These are phyloP conservation scores for Puccinia triticina DNA, from an alignment of 1,284 basidiomycete species.

Conservation along the genomic window DNA sequence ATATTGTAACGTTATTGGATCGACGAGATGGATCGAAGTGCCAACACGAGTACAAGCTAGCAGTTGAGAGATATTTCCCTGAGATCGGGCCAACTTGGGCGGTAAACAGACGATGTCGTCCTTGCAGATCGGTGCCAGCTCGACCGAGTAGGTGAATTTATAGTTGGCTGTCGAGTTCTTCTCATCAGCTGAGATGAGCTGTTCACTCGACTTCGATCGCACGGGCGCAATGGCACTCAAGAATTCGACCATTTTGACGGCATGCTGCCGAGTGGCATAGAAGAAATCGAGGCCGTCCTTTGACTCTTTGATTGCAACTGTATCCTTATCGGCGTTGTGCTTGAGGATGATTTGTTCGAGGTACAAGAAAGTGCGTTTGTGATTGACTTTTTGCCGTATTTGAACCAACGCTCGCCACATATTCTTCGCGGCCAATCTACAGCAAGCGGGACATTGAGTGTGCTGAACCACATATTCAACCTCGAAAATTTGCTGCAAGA, in stretches of 20 bases:
- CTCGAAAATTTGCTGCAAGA: constrained; percentile 96
- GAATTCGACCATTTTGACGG: constrained; percentile 98
- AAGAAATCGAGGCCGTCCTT: constrained; percentile 96
- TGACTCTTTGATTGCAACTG: constrained; percentile 87
- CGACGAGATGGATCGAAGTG: constrained; percentile 86
- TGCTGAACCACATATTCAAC: constrained; percentile 94
- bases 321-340: constrained; percentile 95
- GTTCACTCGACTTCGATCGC: constrained; percentile 85
- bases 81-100: constrained; percentile 73
- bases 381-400: constrained; percentile 94
- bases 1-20: constrained; percentile 81
- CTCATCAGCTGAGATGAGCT: constrained; percentile 87
- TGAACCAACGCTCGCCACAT: constrained; percentile 98
- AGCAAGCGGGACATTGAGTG: constrained; percentile 92
- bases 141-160: constrained; percentile 97
- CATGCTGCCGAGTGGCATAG: constrained; percentile 85
- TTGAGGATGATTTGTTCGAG: constrained; percentile 97
- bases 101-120: constrained; percentile 94
- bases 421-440: constrained; percentile 93
- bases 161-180: constrained; percentile 91
- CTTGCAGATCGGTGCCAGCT: constrained; percentile 95
- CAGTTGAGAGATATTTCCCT: constrained; percentile 85
- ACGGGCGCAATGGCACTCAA: constrained; percentile 83
- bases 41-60: constrained; percentile 87
- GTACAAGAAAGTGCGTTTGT: constrained; percentile 97